These are phyloP conservation scores for Smithsoniella earleae DNA, from an alignment of 163 green algal genomes.

Conservation along the genomic window DNA sequence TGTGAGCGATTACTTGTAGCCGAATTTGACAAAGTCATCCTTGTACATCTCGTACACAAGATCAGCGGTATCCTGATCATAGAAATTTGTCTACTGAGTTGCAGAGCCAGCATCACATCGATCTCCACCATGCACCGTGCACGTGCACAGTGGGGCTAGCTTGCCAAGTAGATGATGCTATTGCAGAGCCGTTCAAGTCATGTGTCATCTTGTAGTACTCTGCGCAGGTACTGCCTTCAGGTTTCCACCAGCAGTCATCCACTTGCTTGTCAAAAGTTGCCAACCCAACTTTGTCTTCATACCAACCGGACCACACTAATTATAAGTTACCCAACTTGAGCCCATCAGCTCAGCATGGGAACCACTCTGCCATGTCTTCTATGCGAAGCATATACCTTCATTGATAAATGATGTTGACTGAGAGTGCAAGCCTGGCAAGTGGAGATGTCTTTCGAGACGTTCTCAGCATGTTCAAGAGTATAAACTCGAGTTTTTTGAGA, in stretches of 20 bases:
- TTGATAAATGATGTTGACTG: too few relatives aligned
- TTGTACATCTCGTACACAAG: conserved; percentile 21
- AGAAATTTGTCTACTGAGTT: background rate
- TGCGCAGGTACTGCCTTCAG: background rate
- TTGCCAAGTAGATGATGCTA: background rate
- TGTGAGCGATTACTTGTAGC: background rate
- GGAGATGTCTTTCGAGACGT: too few relatives aligned
- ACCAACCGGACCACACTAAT: background rate
- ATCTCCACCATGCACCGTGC: too few relatives aligned
- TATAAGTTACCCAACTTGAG: background rate
- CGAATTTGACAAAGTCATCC: background rate
- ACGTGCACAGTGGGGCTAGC: background rate
- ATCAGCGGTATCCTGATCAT: conserved; percentile 24
- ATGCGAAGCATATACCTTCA: conserved; percentile 21
- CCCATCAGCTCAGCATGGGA: conserved; percentile 3
- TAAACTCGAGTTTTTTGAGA: too few relatives aligned
- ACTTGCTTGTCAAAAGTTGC: background rate
- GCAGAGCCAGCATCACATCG: background rate
- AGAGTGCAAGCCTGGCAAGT: too few relatives aligned
- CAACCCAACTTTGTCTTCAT: background rate
- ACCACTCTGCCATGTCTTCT: conserved; percentile 27
- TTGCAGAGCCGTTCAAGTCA: background rate
- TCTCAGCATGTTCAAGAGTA: too few relatives aligned
- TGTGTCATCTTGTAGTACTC: background rate
- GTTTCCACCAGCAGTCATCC: background rate